Percentiles rank a stretch among this genome's conserved stretches.
phyloP scores from a whole-genome alignment of 208 protist species.

The Giardia duodenalis region DNA sequence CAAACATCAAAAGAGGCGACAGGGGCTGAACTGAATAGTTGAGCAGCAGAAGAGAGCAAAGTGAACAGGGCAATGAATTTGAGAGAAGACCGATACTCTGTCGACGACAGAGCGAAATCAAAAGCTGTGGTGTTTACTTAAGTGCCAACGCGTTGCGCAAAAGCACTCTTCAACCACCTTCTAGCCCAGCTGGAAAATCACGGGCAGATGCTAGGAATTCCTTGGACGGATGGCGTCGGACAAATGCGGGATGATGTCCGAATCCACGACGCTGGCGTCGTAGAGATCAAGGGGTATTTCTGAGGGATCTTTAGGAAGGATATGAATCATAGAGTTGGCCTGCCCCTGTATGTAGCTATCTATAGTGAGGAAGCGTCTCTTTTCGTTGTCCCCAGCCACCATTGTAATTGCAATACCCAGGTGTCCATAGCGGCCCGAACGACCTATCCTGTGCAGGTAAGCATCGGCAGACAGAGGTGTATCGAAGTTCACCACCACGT shows the following conservation, averaged over 20 bases:
- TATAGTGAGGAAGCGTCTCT: background rate
- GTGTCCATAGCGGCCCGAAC: constrained; percentile 82
- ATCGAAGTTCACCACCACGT: constrained; percentile 99
- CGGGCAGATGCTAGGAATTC: too few relatives aligned
- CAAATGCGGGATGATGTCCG: background rate
- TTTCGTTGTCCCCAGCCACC: background rate
- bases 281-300: background rate
- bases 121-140: too few relatives aligned
- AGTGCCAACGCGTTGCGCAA: too few relatives aligned
- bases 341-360: background rate
- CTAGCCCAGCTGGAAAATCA: too few relatives aligned
- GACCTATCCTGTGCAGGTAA: constrained; percentile 87
- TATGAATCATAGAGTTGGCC: background rate
- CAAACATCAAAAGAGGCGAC: too few relatives aligned
- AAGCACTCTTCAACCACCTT: too few relatives aligned
- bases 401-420: constrained; percentile 87
- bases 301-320: background rate
- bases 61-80: too few relatives aligned
- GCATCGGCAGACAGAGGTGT: constrained; percentile 86
- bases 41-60: too few relatives aligned
- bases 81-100: too few relatives aligned
- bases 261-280: background rate
- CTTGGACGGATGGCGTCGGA: too few relatives aligned
- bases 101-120: too few relatives aligned
- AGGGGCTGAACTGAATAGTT: too few relatives aligned